Base-by-base conservation (phyloP, 148 eudicot species). In the Amaranthus palmeri region DNA sequence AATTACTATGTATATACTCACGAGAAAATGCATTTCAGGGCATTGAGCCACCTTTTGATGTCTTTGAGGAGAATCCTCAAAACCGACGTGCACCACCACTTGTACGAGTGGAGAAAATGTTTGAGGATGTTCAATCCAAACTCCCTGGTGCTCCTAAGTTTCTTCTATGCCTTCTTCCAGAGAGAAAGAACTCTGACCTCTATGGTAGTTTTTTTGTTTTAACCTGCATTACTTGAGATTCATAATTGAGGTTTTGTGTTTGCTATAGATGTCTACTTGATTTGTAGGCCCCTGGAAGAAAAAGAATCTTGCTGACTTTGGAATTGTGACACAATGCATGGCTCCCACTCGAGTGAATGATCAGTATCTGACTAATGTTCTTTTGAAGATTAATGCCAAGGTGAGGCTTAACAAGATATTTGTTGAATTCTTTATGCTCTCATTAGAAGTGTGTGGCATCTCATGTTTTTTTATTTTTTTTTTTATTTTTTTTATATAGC, bases 371-470 rank as follows among this genome's bases (percentile, higher is more conserved):
- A 90, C 97, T 0, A 92, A 92, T 82, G 80, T 86, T 36, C 81
- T 92, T 10, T 84, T 92, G 10, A 92, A 92, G 85, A 90, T 92
- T 4, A 92, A 92, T 78, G 97, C 97, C 25, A 92, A 92, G 91
- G 97, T 25, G 36, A 25, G 36, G 36, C 36, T 25, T 25, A 25
- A 10, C 10, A 68, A 40, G 36, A 25, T 25, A 25, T 25, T 25
- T 25, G 36, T 0, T 25, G 40, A 64, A 11, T 13, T 15, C 50
- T 3, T 0, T 36, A 60, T 4, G 15, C 65, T 49, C 66, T 54
- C 53, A 46, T 43, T 51, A 25, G 36, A 25, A 25, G 36, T 25
- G 36, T 25, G 36, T 25, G 36, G 36, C 36, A 25, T n/a, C 63
- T 60, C 4, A 36, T 49, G 46, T 25, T 25, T 25, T 25, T 69